Conservation (phyloP, 768 basidiomycete genomes). For the Russula ochroleuca region DNA sequence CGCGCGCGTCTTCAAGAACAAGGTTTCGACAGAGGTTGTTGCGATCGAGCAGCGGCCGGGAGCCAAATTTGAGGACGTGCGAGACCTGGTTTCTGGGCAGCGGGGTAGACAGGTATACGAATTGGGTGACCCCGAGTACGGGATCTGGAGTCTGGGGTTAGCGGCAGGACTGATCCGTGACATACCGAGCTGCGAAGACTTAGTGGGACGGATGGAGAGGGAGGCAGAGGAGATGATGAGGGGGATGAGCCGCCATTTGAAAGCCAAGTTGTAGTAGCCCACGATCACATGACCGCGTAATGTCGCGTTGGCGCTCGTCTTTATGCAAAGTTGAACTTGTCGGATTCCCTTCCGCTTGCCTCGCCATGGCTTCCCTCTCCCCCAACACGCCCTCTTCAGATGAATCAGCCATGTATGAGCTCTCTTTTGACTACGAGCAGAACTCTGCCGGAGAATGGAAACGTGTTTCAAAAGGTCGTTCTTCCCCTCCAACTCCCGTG, state of each 20-base stretch:
- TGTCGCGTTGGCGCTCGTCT: not conserved
- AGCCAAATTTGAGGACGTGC: slow-evolving; percentile 81
- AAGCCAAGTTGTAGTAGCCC: slow-evolving; percentile 31
- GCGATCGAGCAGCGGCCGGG: slow-evolving; percentile 73
- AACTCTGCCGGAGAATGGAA: slow-evolving; percentile 54
- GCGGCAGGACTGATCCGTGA: slow-evolving; percentile 72
- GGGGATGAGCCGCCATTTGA: slow-evolving; percentile 31
- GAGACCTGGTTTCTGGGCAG: slow-evolving; percentile 68
- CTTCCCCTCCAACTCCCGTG: slow-evolving; percentile 43
- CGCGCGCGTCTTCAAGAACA: slow-evolving; percentile 83
- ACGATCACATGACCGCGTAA: slow-evolving; percentile 19
- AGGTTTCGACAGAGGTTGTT: slow-evolving; percentile 81
- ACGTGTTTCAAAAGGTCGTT: slow-evolving; percentile 52
- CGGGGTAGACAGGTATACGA: slow-evolving; percentile 76
- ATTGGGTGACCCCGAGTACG: slow-evolving; percentile 78
- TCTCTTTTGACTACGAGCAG: slow-evolving; percentile 61
- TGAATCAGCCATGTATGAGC: slow-evolving; percentile 57
- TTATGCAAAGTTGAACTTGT: slow-evolving; percentile 18
- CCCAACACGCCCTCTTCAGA: slow-evolving; percentile 42
- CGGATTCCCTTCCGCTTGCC: not conserved
- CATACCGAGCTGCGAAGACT: slow-evolving; percentile 72
- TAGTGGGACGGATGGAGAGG: slow-evolving; percentile 63
- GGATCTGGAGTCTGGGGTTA: slow-evolving; percentile 77
- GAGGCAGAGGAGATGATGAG: slow-evolving; percentile 67
- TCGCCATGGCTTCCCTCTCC: not conserved